Base-by-base conservation (phyloP, 495 filamentous ascomycete genomes). In the Platismatia glauca region DNA sequence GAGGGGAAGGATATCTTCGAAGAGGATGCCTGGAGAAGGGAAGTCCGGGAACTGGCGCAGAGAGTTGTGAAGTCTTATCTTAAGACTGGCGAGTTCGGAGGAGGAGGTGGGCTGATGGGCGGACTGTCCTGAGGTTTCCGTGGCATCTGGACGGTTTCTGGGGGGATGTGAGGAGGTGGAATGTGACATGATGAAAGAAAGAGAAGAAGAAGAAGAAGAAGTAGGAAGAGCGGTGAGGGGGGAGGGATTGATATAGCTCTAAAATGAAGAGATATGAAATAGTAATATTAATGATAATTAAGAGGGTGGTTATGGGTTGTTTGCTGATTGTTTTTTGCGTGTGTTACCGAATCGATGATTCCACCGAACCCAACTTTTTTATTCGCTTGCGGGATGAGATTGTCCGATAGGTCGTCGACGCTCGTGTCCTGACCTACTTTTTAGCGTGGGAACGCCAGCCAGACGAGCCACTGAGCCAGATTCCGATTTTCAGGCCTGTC, bases 1-100 rank as follows among this genome's bases (percentile, higher is more conserved):
- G 68, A 99, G 86, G 38, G 94, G 95, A 63, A 99, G 85, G 77
- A 99, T 97, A 76, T 99, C 95, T 81, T 97, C 90, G 76, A 99
- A 99, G 61, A 95, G 82, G 72, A 99, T 91, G 73, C 95, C 95
- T 8, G 89, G 87, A 57, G 87, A 86, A 39, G 95, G 95, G 78
- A 99, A 97, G 81, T 99, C 91, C 63, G 88, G 88, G 78, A 88
- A 96, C 75, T 89, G 87, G 66, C 84, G 82, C 56, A 90, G 78
- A 38, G 83, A 80, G 33, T 68, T 66, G 62, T 77, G 80, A 66
- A 90, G 81, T 65, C 73, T 88, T 88, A 90, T 83, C 84, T 90
- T 90, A 88, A 90, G 85, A 91, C 84, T 77, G 90, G 90, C 78
- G 89, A 94, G 87, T 91, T 92, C 82, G 86, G 88, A 57, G 89